Percentiles rank a stretch among this genome's conserved stretches.
Conservation (phyloP, 139 green algal genomes). For the Chlorella sp. region DNA sequence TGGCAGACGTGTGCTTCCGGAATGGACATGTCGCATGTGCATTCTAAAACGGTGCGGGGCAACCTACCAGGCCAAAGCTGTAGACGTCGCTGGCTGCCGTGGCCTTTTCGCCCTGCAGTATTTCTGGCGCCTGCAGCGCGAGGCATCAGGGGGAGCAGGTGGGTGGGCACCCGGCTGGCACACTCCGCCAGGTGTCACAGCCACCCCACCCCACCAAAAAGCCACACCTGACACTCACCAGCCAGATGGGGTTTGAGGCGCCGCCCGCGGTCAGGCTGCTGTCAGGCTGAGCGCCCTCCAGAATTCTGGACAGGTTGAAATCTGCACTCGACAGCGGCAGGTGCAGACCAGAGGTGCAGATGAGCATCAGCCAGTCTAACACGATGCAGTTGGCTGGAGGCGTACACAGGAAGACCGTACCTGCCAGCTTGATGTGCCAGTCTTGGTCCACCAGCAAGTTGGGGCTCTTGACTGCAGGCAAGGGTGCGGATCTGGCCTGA, state of each 20-base stretch:
- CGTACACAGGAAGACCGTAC: no score
- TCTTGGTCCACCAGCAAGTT: slow-evolving; percentile 1
- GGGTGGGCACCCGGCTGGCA: no score
- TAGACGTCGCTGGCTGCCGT: not conserved
- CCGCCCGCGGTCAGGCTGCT: not conserved
- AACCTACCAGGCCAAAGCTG: no score
- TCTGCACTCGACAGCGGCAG: not conserved
- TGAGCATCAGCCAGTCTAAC: no score
- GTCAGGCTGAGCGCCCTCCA: not conserved
- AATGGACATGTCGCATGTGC: no score
- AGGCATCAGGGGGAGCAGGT: no score
- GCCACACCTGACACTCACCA: not conserved
- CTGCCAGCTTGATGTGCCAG: not conserved
- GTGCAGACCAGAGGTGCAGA: no score
- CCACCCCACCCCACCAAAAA: no score
- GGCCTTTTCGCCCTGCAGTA: not conserved
- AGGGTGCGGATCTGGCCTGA: no score
- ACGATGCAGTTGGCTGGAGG: not conserved
- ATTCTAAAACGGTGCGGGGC: no score
- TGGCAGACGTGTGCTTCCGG: no score
- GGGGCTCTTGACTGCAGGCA: not conserved
- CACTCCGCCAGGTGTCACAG: no score
- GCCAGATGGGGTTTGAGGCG: not conserved
- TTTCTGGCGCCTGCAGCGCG: not conserved
- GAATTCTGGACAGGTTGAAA: not conserved